Evolutionary conservation across 148 eudicot genomes (phyloP), one percentile per base, ranked within the genome.

Genomic region (Dianthus caryophyllus): DNA sequence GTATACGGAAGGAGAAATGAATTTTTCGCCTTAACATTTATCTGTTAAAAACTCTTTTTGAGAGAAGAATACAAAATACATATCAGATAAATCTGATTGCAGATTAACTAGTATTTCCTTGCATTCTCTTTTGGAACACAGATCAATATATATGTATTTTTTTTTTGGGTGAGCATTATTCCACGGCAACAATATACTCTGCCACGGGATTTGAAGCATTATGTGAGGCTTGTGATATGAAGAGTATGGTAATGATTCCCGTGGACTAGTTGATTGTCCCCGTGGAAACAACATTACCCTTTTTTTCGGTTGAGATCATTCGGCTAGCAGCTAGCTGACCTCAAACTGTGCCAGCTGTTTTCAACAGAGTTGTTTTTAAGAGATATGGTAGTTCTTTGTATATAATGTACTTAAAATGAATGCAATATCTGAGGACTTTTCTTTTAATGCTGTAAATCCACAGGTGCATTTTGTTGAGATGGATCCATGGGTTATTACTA

Each of bases 401-500:
- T 2, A 53, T 0, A 1, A 53, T 22, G 15, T 43, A 46, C 66
- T 24, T 18, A 63, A 36, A 43, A 63, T 25, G 18, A 6, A 22
- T 8, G 44, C 38, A 30, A 43, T 49, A 17, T 68, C 58, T 70
- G 39, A 71, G 44, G 58, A 58, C 52, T 60, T 27, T 9, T n/a
- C n/a, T 52, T 5, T 61, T 44, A 38, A 52, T 61, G 18, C 48
- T 52, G 62, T 68, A 55, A 55, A 65, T 49, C 58, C 33, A 20
- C 73, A 93, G 96, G 96, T 84, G 36, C 95, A 93, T 78, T 89
- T 89, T 85, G 86, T 93, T 77, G 98, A 89, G 79, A 89, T 93
- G 95, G 98, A 93, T 82, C 96, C 95, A 67, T 89, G 95, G 98
- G 95, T 93, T 74, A 84, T 93, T 68, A 82, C 95, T 63, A 83